Evolutionary conservation across 768 basidiomycete genomes (phyloP), one percentile per base, ranked within the genome.

Genomic region (Lepiota brunneoincarnata): DNA sequence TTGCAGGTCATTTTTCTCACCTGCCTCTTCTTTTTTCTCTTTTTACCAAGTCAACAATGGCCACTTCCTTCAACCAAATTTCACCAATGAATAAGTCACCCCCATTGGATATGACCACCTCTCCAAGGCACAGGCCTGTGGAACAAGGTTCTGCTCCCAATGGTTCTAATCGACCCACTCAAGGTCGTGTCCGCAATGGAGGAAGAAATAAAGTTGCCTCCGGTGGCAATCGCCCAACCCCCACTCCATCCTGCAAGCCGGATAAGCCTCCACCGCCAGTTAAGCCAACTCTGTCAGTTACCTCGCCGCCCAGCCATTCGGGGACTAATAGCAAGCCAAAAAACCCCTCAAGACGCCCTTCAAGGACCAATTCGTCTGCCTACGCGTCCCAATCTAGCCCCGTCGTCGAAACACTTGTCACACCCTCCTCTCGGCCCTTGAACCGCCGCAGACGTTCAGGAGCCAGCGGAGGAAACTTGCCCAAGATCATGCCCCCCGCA

Each of bases 381-480:
- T 61, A 66, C 54, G 63, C 39, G 35, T 67, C 56, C 46, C 67
- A 55, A 49, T 61, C 62, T 10, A 52, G 59, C 17, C 53, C 49
- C 57, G 31, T 49, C 58, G 24, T 50, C 60, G 23, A 67, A 61
- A 40, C 67, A 60, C 49, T 65, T 15, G 54, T 63, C 20, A 58
- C 64, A 23, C 38, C 65, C 67, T 1, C 77, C 9, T 64, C 79
- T 43, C 78, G 75, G 41, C 68, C 75, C 14, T 58, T 75, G 15
- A 72, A 75, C 57, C 79, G 80, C 40, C 76, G 81, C 42, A 77
- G 75, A 59, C 80, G 82, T 38, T 73, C 81, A 45, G 77, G 76
- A 52, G 65, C 67, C 37, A 59, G 66, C 50, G 75, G 72, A 59
- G 56, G 58, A 4, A 59, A 61, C 47, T 56, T 61, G 10, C 62